phyloP scores from a whole-genome alignment of 2,329 filamentous ascomycete species.

The Botrytis tulipae region DNA sequence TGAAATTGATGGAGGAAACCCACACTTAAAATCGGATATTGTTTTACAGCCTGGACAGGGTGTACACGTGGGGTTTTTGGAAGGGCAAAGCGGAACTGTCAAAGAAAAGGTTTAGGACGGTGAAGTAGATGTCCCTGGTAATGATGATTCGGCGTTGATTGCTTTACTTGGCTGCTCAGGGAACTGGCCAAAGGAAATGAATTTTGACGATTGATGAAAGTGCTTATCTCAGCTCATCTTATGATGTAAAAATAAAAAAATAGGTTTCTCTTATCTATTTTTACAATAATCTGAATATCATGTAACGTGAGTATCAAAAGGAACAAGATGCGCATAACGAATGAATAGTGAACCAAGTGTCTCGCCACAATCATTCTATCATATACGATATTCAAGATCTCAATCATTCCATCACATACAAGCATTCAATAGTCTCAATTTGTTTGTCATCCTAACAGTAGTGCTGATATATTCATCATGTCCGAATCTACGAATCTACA shows the following conservation, averaged over 20 bases:
- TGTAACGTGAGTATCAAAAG: background rate
- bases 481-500: background rate
- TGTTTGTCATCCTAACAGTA: background rate
- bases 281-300: background rate
- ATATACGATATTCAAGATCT: too few relatives aligned
- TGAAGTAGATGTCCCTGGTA: background rate
- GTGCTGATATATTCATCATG: background rate
- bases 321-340: background rate
- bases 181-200: background rate
- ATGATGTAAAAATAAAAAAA: background rate
- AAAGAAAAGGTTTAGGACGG: background rate
- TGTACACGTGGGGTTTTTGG: slow-evolving; percentile 56
- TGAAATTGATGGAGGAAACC: slow-evolving; percentile 52
- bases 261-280: background rate
- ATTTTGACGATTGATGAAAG: background rate
- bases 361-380: background rate
- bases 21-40: slow-evolving; percentile 57
- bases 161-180: background rate
- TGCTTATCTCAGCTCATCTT: background rate
- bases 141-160: background rate
- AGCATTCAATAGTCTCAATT: background rate
- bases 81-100: slow-evolving; percentile 33
- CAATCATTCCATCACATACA: background rate
- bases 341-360: background rate
- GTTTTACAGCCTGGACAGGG: slow-evolving; percentile 59